Evolutionary conservation across 2,329 filamentous ascomycete genomes (phyloP).

Genomic region (Thielaviopsis euricoi): DNA sequence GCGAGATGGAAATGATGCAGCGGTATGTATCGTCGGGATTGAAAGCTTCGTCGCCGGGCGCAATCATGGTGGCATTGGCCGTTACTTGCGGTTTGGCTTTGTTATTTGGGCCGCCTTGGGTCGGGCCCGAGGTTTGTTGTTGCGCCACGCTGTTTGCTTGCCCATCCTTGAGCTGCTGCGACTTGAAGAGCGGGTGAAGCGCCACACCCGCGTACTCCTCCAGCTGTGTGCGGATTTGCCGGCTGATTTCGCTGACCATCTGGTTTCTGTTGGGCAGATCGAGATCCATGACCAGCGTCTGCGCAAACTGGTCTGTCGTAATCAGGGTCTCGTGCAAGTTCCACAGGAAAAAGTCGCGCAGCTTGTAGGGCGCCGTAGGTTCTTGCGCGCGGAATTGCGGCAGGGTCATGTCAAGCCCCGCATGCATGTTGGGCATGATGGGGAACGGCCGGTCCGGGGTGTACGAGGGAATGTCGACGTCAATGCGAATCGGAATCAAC

Average conservation of each 20-base stretch:
- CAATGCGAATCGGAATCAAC: constrained; percentile 88
- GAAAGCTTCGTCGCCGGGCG: constrained; percentile 40
- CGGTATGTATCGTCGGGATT: constrained; percentile 92
- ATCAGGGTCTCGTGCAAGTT: constrained; percentile 89
- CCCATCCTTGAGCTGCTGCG: constrained; percentile 20
- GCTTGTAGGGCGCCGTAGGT: constrained; percentile 63
- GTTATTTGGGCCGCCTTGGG: constrained; percentile 18
- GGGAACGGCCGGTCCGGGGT: constrained; percentile 49
- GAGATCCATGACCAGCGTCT: constrained; percentile 75
- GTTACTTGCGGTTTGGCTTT: constrained; percentile 35
- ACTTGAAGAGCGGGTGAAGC: constrained; percentile 79
- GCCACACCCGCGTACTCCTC: constrained; percentile 94
- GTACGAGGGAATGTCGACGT: constrained; percentile 76
- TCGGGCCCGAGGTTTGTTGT: constrained; percentile 12
- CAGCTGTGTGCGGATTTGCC: constrained; percentile 83
- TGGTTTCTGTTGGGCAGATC: constrained; percentile 63
- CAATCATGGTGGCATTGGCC: constrained; percentile 46
- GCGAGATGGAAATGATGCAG: constrained; percentile 77
- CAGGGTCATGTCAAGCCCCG: constrained; percentile 49
- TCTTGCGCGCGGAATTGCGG: constrained; percentile 71
- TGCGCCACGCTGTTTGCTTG: constrained; percentile 15
- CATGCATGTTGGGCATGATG: constrained; percentile 30
- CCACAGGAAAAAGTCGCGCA: constrained; percentile 95
- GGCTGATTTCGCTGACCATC: constrained; percentile 68
- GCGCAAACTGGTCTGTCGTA: constrained; percentile 92